These are phyloP conservation scores for Cladosporium sp. DNA, from an alignment of 2,329 filamentous ascomycete species.

Conservation along the genomic window DNA sequence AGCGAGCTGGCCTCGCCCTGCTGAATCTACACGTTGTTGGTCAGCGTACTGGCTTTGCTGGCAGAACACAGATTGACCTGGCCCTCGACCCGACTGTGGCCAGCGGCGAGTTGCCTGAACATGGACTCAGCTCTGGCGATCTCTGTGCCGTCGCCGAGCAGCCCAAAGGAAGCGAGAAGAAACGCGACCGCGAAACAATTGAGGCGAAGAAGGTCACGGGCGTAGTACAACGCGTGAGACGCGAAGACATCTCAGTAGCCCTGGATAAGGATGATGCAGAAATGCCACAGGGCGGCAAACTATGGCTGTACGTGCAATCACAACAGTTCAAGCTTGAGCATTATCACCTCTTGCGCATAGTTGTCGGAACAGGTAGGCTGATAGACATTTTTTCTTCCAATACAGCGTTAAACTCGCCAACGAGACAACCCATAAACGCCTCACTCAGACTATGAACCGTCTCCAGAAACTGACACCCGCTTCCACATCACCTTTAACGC, in stretches of 20 bases:
- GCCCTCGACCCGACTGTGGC: conserved; percentile 69
- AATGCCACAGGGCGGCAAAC: conserved; percentile 52
- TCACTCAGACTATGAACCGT: conserved; percentile 64
- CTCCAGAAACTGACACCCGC: conserved; percentile 57
- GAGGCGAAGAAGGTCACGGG: conserved; percentile 68
- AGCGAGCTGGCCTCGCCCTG: conserved; percentile 76
- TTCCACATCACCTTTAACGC: conserved; percentile 59
- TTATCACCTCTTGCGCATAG: background rate
- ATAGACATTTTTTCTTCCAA: conserved; percentile 30
- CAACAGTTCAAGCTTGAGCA: conserved; percentile 2
- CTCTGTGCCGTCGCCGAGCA: conserved; percentile 76
- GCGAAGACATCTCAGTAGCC: conserved; percentile 63
- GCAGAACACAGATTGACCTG: conserved; percentile 86
- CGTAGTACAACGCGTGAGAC: conserved; percentile 66
- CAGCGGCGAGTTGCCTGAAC: conserved; percentile 60
- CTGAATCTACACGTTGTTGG: conserved; percentile 72
- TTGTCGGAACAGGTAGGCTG: conserved; percentile 31
- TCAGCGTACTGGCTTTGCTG: conserved; percentile 84
- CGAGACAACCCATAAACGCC: conserved; percentile 65
- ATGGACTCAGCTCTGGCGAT: conserved; percentile 74
- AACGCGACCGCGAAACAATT: conserved; percentile 69
- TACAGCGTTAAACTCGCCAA: conserved; percentile 65
- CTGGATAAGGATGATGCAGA: conserved; percentile 64
- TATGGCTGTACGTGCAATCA: conserved; percentile 60
- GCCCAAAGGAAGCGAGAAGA: conserved; percentile 68